These are phyloP conservation scores for Brettanomyces custersianus DNA, from an alignment of 805 yeast species.

Conservation along the genomic window DNA sequence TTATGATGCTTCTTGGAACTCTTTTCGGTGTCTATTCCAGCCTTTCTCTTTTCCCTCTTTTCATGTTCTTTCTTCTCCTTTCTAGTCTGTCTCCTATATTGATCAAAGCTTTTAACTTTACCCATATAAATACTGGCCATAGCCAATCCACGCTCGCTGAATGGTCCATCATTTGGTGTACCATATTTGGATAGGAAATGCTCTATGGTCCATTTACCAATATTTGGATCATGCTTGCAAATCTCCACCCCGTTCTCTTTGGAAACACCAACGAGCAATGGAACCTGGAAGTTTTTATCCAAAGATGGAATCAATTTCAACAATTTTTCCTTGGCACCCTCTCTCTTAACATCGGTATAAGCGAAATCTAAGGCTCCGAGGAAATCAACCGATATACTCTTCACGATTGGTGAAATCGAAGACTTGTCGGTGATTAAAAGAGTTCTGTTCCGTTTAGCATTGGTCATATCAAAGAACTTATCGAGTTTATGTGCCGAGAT, in stretches of 20 bases:
- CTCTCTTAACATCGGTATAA: constrained; percentile 27
- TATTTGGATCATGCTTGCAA: constrained; percentile 19
- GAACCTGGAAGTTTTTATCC: constrained; percentile 12
- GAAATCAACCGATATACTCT: constrained; percentile 64
- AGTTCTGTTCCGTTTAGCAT: constrained; percentile 24
- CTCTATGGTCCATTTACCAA: constrained; percentile 24
- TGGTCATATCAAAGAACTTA: constrained; percentile 15
- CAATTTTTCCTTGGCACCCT: constrained; percentile 9
- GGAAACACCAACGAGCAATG: constrained; percentile 18
- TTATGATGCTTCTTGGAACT: too few species aligned
- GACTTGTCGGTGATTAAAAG: constrained; percentile 46
- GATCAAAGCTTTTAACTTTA: constrained; percentile 14
- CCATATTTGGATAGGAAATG: constrained; percentile 24
- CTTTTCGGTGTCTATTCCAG: too few species aligned
- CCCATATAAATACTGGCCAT: constrained; percentile 17
- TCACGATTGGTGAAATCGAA: constrained; percentile 45
- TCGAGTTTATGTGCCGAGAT: constrained; percentile 28
- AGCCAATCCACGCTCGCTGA: constrained; percentile 17
- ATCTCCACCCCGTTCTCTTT: constrained; percentile 11
- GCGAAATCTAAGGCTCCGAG: constrained; percentile 42
- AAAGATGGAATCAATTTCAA: constrained; percentile 9
- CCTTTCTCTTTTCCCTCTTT: too few species aligned
- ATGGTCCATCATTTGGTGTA: constrained; percentile 27
- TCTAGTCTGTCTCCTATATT: constrained; percentile 8
- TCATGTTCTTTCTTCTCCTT: not conserved